phyloP scores from a whole-genome alignment of 305 asterid genomes.

The Rubia tinctorum region DNA sequence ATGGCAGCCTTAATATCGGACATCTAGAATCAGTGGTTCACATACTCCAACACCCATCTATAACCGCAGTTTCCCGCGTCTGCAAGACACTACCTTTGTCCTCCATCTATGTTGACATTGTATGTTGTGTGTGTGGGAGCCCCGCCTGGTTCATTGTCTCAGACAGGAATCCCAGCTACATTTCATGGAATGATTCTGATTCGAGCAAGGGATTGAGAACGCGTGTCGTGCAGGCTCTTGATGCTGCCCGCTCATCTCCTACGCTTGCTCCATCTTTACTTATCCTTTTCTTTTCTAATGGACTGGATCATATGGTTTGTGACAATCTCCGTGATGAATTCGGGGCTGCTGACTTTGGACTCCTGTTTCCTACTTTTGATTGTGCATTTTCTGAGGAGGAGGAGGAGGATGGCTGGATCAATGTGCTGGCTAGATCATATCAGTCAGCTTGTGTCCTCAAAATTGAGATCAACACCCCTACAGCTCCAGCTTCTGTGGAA shows the following conservation, averaged over 20 bases:
- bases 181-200: slow-evolving; percentile 45
- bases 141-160: slow-evolving; percentile 94
- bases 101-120: slow-evolving; percentile 56
- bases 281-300: slow-evolving; percentile 69
- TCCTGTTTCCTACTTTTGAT: slow-evolving; percentile 27
- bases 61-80: slow-evolving; percentile 76
- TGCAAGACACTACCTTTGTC: slow-evolving; percentile 55
- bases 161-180: slow-evolving; percentile 64
- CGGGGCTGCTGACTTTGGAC: slow-evolving; percentile 39
- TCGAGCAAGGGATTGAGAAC: slow-evolving; percentile 47
- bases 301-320: slow-evolving; percentile 38
- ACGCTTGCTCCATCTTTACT: slow-evolving; percentile 57
- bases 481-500: slow-evolving; percentile 1
- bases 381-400: slow-evolving; percentile 38
- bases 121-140: slow-evolving; percentile 64
- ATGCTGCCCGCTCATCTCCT: slow-evolving; percentile 62
- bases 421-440: slow-evolving; percentile 53
- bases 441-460: slow-evolving; percentile 48
- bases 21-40: slow-evolving; percentile 76
- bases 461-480: slow-evolving; percentile 37
- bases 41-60: slow-evolving; percentile 60
- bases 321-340: slow-evolving; percentile 48
- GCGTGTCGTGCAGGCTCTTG: slow-evolving; percentile 38
- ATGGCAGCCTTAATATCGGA: slow-evolving; percentile 72
- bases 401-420: slow-evolving; percentile 57